phyloP scores from a whole-genome alignment of 805 yeast genomes.

The Barnettozyma botsteinii region DNA sequence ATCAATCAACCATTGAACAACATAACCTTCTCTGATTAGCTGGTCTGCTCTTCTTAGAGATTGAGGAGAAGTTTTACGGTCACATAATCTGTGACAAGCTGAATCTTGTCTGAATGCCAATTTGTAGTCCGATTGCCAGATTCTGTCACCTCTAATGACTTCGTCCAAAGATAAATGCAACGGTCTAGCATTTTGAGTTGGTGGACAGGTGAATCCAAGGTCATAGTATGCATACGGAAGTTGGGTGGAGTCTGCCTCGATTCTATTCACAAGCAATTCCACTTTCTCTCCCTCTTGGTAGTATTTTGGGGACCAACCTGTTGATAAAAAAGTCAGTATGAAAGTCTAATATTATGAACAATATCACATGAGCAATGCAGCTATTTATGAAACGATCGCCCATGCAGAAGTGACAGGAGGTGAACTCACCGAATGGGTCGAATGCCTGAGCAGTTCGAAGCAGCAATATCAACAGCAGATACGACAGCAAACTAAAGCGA shows the following conservation, averaged over 20 bases:
- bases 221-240: constrained; percentile 73
- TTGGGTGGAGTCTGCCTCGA: constrained; percentile 72
- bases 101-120: constrained; percentile 58
- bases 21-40: constrained; percentile 62
- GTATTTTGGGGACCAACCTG: constrained; percentile 33
- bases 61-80: constrained; percentile 46
- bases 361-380: too few relatives aligned
- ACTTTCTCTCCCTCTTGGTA: constrained; percentile 53
- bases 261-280: constrained; percentile 67
- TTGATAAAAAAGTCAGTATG: neutral
- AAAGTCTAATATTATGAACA: too few relatives aligned
- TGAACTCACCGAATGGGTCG: constrained; percentile 22
- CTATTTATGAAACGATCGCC: too few relatives aligned
- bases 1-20: constrained; percentile 80
- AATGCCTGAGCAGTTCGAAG: constrained; percentile 10
- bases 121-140: constrained; percentile 69
- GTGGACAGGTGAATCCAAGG: constrained; percentile 76
- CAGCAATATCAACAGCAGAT: constrained; percentile 2
- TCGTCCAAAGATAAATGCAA: constrained; percentile 69
- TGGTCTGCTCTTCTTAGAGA: constrained; percentile 53
- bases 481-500: neutral
- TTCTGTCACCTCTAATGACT: constrained; percentile 73
- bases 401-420: neutral
- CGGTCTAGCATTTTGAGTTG: constrained; percentile 46
- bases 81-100: constrained; percentile 64